Evolutionary conservation across 140 eudicot species (phyloP).

Genomic region (Flaveria floridana): DNA sequence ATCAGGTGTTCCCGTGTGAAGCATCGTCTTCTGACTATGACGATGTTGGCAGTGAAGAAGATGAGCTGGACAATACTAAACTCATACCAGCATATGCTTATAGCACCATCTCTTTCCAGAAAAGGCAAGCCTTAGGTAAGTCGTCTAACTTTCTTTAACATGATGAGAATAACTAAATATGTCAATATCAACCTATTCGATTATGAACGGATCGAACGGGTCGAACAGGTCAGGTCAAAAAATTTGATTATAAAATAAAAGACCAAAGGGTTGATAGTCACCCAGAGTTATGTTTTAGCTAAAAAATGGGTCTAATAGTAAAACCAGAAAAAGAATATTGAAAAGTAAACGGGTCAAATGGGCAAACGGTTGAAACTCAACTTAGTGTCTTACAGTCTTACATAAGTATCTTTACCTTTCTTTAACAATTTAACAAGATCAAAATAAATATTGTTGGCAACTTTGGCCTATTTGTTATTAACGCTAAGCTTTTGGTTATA

Average conservation of each 20-base stretch:
- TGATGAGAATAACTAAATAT: background rate
- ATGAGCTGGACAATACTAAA: conserved; percentile 74
- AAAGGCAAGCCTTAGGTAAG: conserved; percentile 89
- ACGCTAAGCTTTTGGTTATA: background rate
- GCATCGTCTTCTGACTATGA: conserved; percentile 59
- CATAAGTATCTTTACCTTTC: background rate
- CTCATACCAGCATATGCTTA: conserved; percentile 69
- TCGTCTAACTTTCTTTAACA: background rate
- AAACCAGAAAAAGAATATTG: too few species aligned
- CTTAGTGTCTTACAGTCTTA: background rate
- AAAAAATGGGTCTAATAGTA: background rate
- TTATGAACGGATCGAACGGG: background rate
- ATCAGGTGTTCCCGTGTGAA: conserved; percentile 35
- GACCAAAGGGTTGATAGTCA: background rate
- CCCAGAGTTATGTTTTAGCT: background rate
- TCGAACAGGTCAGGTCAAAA: background rate
- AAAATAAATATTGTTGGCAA: background rate
- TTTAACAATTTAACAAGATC: background rate
- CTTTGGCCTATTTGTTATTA: background rate
- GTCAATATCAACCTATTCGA: background rate
- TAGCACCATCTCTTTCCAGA: conserved; percentile 81
- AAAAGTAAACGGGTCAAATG: background rate
- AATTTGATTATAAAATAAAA: background rate
- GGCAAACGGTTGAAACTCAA: background rate
- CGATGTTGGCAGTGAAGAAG: conserved; percentile 83